Conservation (phyloP, 352 stramenopile species). For the Pythium utonaiense region DNA sequence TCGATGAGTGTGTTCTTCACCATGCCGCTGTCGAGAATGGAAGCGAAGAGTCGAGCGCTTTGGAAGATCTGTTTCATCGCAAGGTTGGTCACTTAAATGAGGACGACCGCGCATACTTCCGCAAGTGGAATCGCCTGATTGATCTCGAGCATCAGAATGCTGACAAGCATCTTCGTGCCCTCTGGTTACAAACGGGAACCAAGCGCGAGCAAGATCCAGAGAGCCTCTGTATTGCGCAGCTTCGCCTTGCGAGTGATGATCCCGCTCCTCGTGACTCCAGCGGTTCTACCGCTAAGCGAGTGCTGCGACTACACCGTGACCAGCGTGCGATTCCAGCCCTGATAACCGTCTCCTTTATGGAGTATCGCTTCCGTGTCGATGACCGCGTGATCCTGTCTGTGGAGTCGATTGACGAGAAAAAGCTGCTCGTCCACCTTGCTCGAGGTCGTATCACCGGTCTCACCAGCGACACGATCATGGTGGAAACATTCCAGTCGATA, state of each 20-base stretch:
- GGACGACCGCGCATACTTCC: constrained; percentile 63
- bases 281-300: constrained; percentile 33
- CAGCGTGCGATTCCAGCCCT: constrained; percentile 20
- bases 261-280: constrained; percentile 20
- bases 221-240: constrained; percentile 47
- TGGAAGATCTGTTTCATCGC: constrained; percentile 61
- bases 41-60: constrained; percentile 51
- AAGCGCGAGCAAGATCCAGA: constrained; percentile 56
- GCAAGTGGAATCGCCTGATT: constrained; percentile 67
- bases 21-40: constrained; percentile 78
- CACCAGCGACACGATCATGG: constrained; percentile 38
- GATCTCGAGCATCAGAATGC: constrained; percentile 74
- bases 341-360: constrained; percentile 36
- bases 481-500: constrained; percentile 59
- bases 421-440: constrained; percentile 61
- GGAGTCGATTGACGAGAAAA: constrained; percentile 64
- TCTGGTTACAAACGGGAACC: constrained; percentile 65
- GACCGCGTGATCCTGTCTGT: constrained; percentile 74
- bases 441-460: constrained; percentile 46
- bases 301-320: constrained; percentile 53
- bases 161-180: constrained; percentile 56
- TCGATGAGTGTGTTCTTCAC: constrained; percentile 83
- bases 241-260: constrained; percentile 46
- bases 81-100: constrained; percentile 55
- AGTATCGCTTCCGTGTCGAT: constrained; percentile 57